Conservation (phyloP, 352 stramenopile species). For the Elongisporangium prolatum region DNA sequence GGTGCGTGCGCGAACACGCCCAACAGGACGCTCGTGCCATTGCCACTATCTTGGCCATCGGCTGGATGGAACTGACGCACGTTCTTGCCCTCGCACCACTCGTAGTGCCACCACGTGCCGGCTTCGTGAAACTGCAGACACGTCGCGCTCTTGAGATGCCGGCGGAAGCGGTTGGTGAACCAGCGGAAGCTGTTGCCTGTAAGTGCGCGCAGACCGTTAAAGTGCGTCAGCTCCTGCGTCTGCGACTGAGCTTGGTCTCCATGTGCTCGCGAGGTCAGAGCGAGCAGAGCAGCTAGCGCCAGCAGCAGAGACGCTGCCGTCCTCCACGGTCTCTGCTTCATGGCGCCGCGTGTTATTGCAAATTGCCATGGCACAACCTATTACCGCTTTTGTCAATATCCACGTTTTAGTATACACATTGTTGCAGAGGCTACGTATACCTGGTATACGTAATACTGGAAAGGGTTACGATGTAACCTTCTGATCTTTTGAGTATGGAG, state of each 20-base stretch:
- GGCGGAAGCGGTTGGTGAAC: slow-evolving; percentile 69
- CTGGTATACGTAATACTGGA: no score
- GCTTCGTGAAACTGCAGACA: slow-evolving; percentile 63
- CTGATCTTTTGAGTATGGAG: slow-evolving; percentile 5
- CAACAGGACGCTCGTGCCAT: slow-evolving; percentile 29
- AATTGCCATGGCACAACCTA: neutral
- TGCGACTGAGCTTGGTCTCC: neutral
- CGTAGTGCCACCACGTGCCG: slow-evolving; percentile 78
- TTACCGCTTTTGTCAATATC: neutral
- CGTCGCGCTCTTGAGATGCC: slow-evolving; percentile 34
- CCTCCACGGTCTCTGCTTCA: neutral
- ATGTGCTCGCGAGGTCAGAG: neutral
- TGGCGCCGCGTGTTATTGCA: neutral
- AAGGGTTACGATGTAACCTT: neutral
- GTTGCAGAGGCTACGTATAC: no score
- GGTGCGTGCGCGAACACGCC: slow-evolving; percentile 27
- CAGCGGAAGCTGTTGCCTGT: slow-evolving; percentile 54
- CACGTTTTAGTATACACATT: no score
- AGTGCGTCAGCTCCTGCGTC: slow-evolving; percentile 20
- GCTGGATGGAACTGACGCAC: slow-evolving; percentile 67
- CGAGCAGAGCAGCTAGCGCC: neutral
- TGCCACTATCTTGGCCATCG: neutral
- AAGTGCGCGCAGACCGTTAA: slow-evolving; percentile 53
- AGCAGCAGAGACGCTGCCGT: neutral
- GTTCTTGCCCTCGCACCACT: slow-evolving; percentile 72